Conservation (phyloP, 1,284 basidiomycete species). For the Cryptococcus amylolentus region DNA sequence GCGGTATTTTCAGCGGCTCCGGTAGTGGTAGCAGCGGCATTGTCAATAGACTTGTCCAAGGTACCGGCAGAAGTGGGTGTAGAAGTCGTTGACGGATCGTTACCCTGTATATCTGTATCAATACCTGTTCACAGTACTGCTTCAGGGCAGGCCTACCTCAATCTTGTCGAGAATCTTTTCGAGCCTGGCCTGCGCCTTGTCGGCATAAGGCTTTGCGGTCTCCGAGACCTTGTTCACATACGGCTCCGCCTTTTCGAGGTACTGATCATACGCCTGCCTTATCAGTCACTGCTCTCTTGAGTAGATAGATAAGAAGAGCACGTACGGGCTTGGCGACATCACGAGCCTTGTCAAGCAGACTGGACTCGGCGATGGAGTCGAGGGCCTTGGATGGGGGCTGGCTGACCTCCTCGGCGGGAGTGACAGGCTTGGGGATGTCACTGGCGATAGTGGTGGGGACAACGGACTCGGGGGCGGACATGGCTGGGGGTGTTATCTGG, state of each 20-base stretch:
- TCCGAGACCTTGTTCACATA: conserved; percentile 33
- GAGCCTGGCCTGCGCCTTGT: conserved; percentile 40
- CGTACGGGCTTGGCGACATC: conserved; percentile 39
- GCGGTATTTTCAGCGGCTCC: neutral
- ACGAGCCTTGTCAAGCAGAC: conserved; percentile 30
- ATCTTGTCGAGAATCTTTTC: conserved; percentile 39
- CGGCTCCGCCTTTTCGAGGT: conserved; percentile 16
- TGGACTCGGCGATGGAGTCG: conserved; percentile 27
- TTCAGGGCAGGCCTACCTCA: conserved; percentile 26
- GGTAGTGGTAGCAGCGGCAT: conserved; percentile 7
- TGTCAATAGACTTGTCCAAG: conserved; percentile 17
- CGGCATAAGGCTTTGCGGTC: conserved; percentile 34
- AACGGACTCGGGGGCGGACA: no score
- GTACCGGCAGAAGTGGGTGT: conserved; percentile 11
- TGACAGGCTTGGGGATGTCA: conserved; percentile 18
- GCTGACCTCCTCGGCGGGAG: conserved; percentile 24
- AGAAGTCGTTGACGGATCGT: conserved; percentile 11
- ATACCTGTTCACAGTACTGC: neutral
- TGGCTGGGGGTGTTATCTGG: no score
- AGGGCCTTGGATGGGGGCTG: conserved; percentile 27
- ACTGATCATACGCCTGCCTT: neutral
- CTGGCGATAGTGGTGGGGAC: neutral
- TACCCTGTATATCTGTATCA: conserved; percentile 3
- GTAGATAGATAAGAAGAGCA: neutral
- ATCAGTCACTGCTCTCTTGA: neutral